phyloP scores from a whole-genome alignment of 1,284 basidiomycete species.

The Sanghuangporus baumii region DNA sequence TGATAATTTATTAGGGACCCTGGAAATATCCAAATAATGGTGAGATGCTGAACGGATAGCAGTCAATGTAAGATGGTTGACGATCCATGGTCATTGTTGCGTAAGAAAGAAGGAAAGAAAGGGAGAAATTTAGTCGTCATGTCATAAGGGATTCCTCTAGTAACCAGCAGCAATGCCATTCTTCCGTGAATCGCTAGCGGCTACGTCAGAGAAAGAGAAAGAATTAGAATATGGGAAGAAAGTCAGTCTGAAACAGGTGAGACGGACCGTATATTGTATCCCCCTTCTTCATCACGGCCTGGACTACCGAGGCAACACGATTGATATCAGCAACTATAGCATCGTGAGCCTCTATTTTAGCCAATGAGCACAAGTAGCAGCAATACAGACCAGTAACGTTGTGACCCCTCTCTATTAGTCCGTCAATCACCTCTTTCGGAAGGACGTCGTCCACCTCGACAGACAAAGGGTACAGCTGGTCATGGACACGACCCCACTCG shows the following conservation, averaged over 20 bases:
- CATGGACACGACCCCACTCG: slow-evolving; percentile 85
- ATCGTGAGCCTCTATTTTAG: background rate
- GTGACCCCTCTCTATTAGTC: slow-evolving; percentile 61
- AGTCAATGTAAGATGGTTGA: background rate
- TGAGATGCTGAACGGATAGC: background rate
- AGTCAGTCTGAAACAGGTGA: background rate
- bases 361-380: slow-evolving; percentile 1
- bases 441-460: slow-evolving; percentile 66
- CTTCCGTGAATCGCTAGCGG: slow-evolving; percentile 81
- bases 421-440: slow-evolving; percentile 47
- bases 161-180: slow-evolving; percentile 80
- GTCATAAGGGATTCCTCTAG: slow-evolving; percentile 27
- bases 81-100: background rate
- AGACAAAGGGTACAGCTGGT: slow-evolving; percentile 74
- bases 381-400: slow-evolving; percentile 53
- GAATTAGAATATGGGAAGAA: slow-evolving; percentile 4
- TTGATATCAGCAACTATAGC: slow-evolving; percentile 43
- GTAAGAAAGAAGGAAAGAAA: background rate
- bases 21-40: background rate
- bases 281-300: slow-evolving; percentile 56
- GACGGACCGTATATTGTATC: slow-evolving; percentile 54
- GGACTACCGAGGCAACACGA: slow-evolving; percentile 63
- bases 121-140: background rate
- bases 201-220: slow-evolving; percentile 31
- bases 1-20: background rate